Percentiles rank a stretch among this genome's conserved stretches.
Conservation (phyloP, 768 basidiomycete genomes). For the Cyathus striatus region DNA sequence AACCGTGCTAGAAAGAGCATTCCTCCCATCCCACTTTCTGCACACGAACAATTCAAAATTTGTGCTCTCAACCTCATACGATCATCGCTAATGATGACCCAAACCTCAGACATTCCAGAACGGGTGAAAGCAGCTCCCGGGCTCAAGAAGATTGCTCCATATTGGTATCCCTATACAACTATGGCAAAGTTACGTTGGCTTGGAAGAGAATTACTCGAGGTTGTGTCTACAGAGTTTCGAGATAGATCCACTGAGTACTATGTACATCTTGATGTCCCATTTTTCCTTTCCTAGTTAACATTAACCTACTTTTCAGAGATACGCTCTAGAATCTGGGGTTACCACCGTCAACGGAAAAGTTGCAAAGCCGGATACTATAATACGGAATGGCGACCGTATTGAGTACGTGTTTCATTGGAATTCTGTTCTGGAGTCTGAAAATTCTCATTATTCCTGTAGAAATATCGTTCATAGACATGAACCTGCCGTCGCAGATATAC, state of each 20-base stretch:
- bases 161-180: conserved; percentile 65
- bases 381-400: conserved; percentile 84
- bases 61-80: conserved; percentile 49
- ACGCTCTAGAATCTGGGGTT: conserved; percentile 84
- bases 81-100: conserved; percentile 39
- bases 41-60: conserved; percentile 52
- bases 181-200: neutral
- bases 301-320: conserved; percentile 30
- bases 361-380: conserved; percentile 71
- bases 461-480: conserved; percentile 97
- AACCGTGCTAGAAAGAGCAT: conserved; percentile 26
- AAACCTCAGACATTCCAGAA: conserved; percentile 18
- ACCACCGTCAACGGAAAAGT: conserved; percentile 84
- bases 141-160: conserved; percentile 78
- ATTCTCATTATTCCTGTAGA: conserved; percentile 29
- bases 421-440: conserved; percentile 2
- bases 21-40: conserved; percentile 42
- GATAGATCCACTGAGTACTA: neutral
- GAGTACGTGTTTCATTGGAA: conserved; percentile 58
- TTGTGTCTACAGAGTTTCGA: neutral
- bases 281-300: neutral
- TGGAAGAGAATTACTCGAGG: conserved; percentile 5
- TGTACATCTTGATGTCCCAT: neutral
- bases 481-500: conserved; percentile 84
- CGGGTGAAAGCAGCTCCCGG: conserved; percentile 32